Conservation (phyloP, 2,329 filamentous ascomycete genomes). For the Ambrosiella cleistominuta region DNA sequence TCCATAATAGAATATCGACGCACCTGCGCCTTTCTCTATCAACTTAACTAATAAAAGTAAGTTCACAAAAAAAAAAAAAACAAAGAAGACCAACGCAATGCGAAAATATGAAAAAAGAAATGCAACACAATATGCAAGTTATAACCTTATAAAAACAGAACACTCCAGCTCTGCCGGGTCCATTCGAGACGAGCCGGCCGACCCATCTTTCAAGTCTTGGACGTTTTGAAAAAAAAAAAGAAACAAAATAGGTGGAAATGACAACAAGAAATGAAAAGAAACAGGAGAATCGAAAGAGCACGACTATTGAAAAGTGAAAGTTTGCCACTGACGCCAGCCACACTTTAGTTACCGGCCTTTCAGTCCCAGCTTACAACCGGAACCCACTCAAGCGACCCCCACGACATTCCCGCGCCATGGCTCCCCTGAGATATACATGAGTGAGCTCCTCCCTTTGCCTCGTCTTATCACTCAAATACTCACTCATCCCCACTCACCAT, state of each 20-base stretch:
- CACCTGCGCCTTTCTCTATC: background rate
- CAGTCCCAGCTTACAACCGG: background rate
- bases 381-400: background rate
- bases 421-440: background rate
- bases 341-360: background rate
- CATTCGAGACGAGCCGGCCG: background rate
- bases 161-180: background rate
- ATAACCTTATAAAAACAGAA: background rate
- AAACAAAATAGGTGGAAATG: background rate
- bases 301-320: no score
- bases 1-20: no score
- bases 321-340: no score
- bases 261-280: conserved; percentile 1
- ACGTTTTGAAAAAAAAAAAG: background rate
- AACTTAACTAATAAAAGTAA: background rate
- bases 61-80: background rate
- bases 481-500: conserved; percentile 22
- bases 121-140: conserved; percentile 1
- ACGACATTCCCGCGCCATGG: background rate
- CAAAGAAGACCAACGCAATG: background rate
- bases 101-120: background rate
- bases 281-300: background rate
- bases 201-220: background rate
- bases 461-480: background rate
- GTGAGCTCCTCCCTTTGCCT: background rate